phyloP scores from a whole-genome alignment of 495 filamentous ascomycete species.

The Pyronema omphalodes region DNA sequence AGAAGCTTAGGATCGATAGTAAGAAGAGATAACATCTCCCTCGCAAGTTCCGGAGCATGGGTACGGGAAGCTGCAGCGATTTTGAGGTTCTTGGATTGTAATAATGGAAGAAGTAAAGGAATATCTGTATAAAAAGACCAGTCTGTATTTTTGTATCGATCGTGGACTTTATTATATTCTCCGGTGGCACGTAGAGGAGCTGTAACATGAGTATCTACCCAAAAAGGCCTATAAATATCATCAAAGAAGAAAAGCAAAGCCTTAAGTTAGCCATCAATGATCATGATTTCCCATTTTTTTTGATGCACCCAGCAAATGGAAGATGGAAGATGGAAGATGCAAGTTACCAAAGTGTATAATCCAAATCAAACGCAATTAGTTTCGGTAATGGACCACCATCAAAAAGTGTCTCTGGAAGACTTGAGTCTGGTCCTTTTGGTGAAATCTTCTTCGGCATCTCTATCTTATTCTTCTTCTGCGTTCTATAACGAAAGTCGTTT shows the following conservation, averaged over 20 bases:
- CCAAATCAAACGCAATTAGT: constrained; percentile 78
- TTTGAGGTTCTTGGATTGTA: constrained; percentile 36
- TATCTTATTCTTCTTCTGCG: too few relatives aligned
- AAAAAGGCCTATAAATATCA: constrained; percentile 51
- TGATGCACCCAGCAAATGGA: too few relatives aligned
- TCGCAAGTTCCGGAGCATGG: constrained; percentile 55
- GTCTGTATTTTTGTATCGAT: neutral
- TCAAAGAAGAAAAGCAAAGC: neutral
- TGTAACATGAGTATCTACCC: constrained; percentile 82
- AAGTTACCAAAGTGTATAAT: constrained; percentile 73
- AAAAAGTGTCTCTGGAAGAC: constrained; percentile 40
- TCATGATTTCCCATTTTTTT: too few relatives aligned
- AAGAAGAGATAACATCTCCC: constrained; percentile 60
- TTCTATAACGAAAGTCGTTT: too few relatives aligned
- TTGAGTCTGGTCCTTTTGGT: neutral
- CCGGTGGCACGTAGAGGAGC: constrained; percentile 47
- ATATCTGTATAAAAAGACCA: constrained; percentile 44
- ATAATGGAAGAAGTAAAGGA: constrained; percentile 47
- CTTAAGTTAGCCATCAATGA: neutral
- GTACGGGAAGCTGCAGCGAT: constrained; percentile 74
- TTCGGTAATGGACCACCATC: constrained; percentile 71
- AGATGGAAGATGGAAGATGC: too few relatives aligned
- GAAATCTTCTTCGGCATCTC: constrained; percentile 1
- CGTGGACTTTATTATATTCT: constrained; percentile 32
- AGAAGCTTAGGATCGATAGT: constrained; percentile 29